These are phyloP conservation scores for Colletotrichum tropicicola DNA, from an alignment of 2,329 filamentous ascomycete genomes.

Conservation along the genomic window DNA sequence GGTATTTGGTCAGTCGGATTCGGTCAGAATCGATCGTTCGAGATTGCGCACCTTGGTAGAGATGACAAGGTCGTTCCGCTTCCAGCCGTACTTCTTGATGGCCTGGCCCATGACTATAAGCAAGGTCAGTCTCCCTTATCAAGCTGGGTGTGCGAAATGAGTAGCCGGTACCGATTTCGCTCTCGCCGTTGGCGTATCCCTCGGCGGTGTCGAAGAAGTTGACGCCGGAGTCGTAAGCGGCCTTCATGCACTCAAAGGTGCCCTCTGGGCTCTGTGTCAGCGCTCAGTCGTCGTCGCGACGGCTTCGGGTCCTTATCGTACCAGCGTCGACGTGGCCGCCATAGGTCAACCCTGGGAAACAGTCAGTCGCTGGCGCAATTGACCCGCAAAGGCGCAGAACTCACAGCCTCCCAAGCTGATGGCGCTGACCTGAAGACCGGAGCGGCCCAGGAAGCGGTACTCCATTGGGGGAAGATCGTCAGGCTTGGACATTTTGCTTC, in stretches of 20 bases:
- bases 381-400: background rate
- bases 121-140: background rate
- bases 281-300: background rate
- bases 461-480: constrained; percentile 65
- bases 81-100: constrained; percentile 68
- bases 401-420: constrained; percentile 74
- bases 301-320: constrained; percentile 40
- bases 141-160: accelerated
- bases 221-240: constrained; percentile 66
- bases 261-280: constrained; percentile 39
- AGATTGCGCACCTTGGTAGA: constrained; percentile 60
- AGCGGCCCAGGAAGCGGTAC: constrained; percentile 76
- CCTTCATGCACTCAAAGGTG: constrained; percentile 68
- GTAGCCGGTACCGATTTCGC: constrained; percentile 53
- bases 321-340: constrained; percentile 77
- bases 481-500: constrained; percentile 48
- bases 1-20: background rate
- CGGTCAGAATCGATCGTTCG: background rate
- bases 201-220: constrained; percentile 73
- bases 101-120: constrained; percentile 65
- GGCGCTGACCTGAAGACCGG: constrained; percentile 77
- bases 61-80: constrained; percentile 68
- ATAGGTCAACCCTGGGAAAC: constrained; percentile 67
- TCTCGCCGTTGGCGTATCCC: constrained; percentile 65
- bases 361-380: background rate